Percentiles rank a stretch among this genome's conserved stretches.
Conservation (phyloP, 2,329 filamentous ascomycete genomes). For the Chaetomium globosum region DNA sequence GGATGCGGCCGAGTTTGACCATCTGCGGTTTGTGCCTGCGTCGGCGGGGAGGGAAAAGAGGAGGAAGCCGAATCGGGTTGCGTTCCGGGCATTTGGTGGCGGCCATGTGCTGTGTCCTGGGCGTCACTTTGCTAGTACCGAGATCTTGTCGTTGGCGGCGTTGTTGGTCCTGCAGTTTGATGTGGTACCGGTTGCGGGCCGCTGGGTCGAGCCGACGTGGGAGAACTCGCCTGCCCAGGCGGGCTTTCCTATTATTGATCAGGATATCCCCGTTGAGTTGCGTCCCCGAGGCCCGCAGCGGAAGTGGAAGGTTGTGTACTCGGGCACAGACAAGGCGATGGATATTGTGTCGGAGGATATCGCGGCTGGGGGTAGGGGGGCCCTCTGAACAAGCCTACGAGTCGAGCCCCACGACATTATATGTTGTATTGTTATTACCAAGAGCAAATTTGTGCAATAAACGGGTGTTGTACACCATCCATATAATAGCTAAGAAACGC, state of each 20-base stretch:
- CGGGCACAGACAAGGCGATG: conserved; percentile 32
- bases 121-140: conserved; percentile 39
- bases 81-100: conserved; percentile 53
- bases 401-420: no score
- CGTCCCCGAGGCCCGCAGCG: conserved; percentile 26
- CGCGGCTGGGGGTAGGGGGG: conserved; percentile 3
- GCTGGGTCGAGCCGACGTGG: conserved; percentile 35
- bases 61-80: conserved; percentile 31
- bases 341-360: conserved; percentile 40
- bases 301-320: conserved; percentile 34
- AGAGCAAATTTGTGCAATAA: no score
- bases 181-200: conserved; percentile 24
- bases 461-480: no score
- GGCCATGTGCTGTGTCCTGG: conserved; percentile 47
- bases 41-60: background rate
- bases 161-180: conserved; percentile 35
- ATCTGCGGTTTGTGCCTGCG: conserved; percentile 38
- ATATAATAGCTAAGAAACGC: no score
- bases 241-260: conserved; percentile 34
- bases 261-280: conserved; percentile 36
- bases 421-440: no score
- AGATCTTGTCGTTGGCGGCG: conserved; percentile 37
- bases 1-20: conserved; percentile 41
- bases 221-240: conserved; percentile 33
- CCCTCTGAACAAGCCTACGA: background rate